phyloP scores from a whole-genome alignment of 306 rosid genomes.

The Casuarina equisetifolia region DNA sequence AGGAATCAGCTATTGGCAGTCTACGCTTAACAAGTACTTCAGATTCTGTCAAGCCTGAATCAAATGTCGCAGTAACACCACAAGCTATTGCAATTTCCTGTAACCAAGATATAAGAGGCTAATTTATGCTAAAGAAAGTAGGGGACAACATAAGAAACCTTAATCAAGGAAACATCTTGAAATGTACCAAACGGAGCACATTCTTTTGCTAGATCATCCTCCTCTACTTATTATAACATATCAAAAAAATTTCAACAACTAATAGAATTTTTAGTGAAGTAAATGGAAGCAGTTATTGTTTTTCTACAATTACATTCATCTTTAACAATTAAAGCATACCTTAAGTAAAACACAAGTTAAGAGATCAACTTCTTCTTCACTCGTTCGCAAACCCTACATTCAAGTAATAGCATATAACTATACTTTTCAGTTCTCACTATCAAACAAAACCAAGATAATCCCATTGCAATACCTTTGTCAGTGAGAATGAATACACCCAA shows the following conservation, averaged over 20 bases:
- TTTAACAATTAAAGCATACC: slow-evolving; percentile 36
- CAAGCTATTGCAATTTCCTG: too few relatives aligned
- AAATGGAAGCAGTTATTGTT: slow-evolving; percentile 17
- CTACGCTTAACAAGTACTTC: too few relatives aligned
- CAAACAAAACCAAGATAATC: slow-evolving; percentile 18
- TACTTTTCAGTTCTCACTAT: slow-evolving; percentile 10
- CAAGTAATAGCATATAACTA: slow-evolving; percentile 6
- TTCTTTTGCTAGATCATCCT: slow-evolving; percentile 25
- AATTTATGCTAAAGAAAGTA: too few relatives aligned
- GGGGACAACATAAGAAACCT: too few relatives aligned
- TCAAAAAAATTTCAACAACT: slow-evolving; percentile 3
- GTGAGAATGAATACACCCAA: slow-evolving; percentile 63
- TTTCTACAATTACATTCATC: not conserved
- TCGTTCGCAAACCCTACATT: slow-evolving; percentile 73
- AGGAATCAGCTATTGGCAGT: too few relatives aligned
- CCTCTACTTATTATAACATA: slow-evolving; percentile 22
- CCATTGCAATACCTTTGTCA: slow-evolving; percentile 57
- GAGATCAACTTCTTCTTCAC: slow-evolving; percentile 80
- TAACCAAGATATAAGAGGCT: too few relatives aligned
- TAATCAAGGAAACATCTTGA: too few relatives aligned
- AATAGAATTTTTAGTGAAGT: not conserved
- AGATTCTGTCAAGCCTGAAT: too few relatives aligned
- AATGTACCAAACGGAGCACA: not conserved
- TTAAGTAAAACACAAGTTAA: slow-evolving; percentile 72
- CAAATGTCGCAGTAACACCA: too few relatives aligned